These are phyloP conservation scores for Globisporangium middletonii DNA, from an alignment of 352 stramenopile species.

Conservation along the genomic window DNA sequence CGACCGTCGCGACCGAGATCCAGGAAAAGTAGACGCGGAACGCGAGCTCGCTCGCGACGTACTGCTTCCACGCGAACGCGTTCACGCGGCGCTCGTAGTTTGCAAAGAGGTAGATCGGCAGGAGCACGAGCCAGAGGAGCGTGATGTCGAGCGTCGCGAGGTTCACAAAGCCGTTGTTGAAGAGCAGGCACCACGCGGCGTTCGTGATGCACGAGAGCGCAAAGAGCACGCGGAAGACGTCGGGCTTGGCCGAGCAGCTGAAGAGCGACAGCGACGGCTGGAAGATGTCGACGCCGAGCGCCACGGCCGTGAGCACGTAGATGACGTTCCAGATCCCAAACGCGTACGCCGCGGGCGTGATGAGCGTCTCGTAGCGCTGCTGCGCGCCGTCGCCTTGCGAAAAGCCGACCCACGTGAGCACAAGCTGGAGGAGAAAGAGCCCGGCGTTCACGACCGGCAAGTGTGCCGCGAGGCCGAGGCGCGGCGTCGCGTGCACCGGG, in stretches of 20 bases:
- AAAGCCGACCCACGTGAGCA: slow-evolving; percentile 38
- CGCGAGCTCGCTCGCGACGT: slow-evolving; percentile 52
- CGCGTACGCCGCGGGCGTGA: slow-evolving; percentile 45
- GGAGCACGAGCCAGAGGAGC: slow-evolving; percentile 50
- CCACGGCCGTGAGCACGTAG: slow-evolving; percentile 52
- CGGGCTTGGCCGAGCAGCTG: slow-evolving; percentile 32
- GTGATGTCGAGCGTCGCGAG: slow-evolving; percentile 39
- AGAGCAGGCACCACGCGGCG: slow-evolving; percentile 44
- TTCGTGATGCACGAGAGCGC: slow-evolving; percentile 44
- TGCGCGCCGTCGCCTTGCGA: slow-evolving; percentile 21
- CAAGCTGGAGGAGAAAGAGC: slow-evolving; percentile 46
- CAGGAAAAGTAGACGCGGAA: slow-evolving; percentile 64
- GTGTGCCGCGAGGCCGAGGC: slow-evolving; percentile 7
- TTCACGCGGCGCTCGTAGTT: slow-evolving; percentile 40
- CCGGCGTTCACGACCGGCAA: slow-evolving; percentile 48
- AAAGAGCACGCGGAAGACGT: slow-evolving; percentile 47
- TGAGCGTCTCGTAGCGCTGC: slow-evolving; percentile 31
- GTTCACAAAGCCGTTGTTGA: slow-evolving; percentile 31
- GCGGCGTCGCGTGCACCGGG: neutral
- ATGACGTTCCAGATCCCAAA: slow-evolving; percentile 70
- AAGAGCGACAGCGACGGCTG: slow-evolving; percentile 44
- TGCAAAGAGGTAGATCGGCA: slow-evolving; percentile 62
- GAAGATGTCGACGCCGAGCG: slow-evolving; percentile 47
- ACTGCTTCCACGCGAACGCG: slow-evolving; percentile 45
- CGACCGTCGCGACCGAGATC: slow-evolving; percentile 40